Percentiles rank a stretch among this genome's conserved stretches.
phyloP scores from a whole-genome alignment of 495 filamentous ascomycete species.

The Tuber brumale region DNA sequence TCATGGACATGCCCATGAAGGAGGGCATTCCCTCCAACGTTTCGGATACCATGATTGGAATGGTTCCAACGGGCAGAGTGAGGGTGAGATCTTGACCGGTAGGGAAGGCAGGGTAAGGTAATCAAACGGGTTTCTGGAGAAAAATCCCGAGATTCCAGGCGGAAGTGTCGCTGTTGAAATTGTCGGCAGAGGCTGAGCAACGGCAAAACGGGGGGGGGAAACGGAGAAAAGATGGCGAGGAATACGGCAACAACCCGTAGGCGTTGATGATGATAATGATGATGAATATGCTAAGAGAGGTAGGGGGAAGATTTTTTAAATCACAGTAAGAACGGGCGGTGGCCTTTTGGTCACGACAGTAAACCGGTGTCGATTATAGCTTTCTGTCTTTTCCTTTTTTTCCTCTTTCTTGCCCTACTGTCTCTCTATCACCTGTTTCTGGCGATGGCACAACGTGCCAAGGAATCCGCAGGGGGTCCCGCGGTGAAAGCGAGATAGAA shows the following conservation, averaged over 20 bases:
- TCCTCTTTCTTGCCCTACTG: neutral
- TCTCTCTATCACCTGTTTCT: neutral
- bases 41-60: slow-evolving; percentile 34
- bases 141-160: neutral
- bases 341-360: neutral
- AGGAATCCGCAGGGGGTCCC: neutral
- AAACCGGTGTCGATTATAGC: neutral
- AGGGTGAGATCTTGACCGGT: neutral
- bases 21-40: slow-evolving; percentile 35
- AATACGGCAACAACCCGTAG: neutral
- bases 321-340: neutral
- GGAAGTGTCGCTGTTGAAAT: neutral
- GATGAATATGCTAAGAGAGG: neutral
- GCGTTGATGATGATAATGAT: neutral
- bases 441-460: neutral
- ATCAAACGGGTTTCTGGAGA: neutral
- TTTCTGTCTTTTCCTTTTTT: neutral
- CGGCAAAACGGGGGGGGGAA: neutral
- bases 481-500: neutral
- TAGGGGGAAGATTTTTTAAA: neutral
- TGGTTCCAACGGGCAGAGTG: neutral
- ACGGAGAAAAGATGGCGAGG: neutral
- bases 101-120: neutral
- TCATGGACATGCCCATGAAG: slow-evolving; percentile 61
- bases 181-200: neutral